phyloP scores from a whole-genome alignment of 441 rosid species.

The Biscutella laevigata region DNA sequence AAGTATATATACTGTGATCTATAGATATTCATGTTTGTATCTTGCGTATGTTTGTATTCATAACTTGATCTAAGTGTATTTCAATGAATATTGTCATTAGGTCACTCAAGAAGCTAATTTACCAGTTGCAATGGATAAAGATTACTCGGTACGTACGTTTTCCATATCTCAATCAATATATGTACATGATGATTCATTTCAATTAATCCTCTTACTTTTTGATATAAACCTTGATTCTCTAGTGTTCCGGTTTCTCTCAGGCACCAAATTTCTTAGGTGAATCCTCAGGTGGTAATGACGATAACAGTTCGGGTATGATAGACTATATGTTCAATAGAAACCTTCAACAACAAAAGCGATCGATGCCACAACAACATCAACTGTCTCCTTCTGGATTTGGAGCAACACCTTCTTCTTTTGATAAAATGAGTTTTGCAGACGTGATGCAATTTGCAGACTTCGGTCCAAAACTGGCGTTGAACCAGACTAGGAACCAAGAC shows the following conservation, averaged over 20 bases:
- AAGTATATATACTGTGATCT: no score
- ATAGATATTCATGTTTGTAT: no score
- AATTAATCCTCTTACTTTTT: constrained; percentile 19
- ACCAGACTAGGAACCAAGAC: constrained; percentile 46
- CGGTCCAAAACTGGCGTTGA: constrained; percentile 58
- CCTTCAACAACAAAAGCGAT: constrained; percentile 33
- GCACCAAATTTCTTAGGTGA: constrained; percentile 28
- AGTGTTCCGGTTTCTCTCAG: constrained; percentile 32
- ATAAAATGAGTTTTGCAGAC: constrained; percentile 67
- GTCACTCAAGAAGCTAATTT: no score
- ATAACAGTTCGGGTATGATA: constrained; percentile 33
- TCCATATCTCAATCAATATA: constrained; percentile 2
- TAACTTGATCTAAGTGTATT: no score
- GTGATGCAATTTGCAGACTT: constrained; percentile 88
- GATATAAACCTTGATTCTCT: constrained; percentile 22
- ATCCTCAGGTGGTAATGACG: constrained; percentile 25
- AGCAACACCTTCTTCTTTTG: constrained; percentile 43
- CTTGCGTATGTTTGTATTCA: no score
- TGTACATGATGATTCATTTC: constrained; percentile 15
- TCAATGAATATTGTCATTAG: no score
- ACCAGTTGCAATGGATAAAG: constrained; percentile 80
- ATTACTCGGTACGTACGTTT: constrained; percentile 47
- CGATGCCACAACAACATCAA: constrained; percentile 34
- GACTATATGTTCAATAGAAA: constrained; percentile 55
- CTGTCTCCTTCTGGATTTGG: constrained; percentile 35